phyloP scores from a whole-genome alignment of 2,329 filamentous ascomycete species.

The Diplodia corticola region DNA sequence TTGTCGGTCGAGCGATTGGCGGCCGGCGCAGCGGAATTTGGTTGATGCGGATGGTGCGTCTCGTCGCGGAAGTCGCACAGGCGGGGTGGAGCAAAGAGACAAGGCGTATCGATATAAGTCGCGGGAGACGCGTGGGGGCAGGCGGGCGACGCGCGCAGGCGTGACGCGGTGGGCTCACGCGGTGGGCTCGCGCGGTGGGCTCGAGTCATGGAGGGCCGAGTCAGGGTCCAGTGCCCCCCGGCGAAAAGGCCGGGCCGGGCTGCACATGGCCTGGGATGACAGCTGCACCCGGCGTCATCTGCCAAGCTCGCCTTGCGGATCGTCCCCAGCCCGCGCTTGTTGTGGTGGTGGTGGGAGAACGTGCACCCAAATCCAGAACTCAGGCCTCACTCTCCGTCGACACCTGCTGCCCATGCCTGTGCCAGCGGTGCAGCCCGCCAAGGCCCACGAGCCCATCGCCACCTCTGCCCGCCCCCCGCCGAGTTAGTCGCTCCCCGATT shows the following conservation, averaged over 20 bases:
- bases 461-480: slow-evolving; percentile 13
- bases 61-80: neutral
- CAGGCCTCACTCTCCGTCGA: neutral
- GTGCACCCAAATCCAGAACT: slow-evolving; percentile 8
- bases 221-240: neutral
- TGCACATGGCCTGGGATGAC: neutral
- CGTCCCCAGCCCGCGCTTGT: neutral
- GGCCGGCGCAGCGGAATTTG: neutral
- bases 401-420: slow-evolving; percentile 12
- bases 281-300: slow-evolving; percentile 11
- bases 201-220: neutral
- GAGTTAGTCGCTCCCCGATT: slow-evolving; percentile 8
- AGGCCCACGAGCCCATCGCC: slow-evolving; percentile 10
- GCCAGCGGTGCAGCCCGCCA: neutral
- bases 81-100: neutral
- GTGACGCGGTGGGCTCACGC: neutral
- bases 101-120: neutral
- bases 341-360: slow-evolving; percentile 5
- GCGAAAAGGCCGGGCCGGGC: neutral
- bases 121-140: slow-evolving; percentile 4
- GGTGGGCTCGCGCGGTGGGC: too few species aligned
- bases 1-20: neutral
- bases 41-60: neutral
- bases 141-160: slow-evolving; percentile 8
- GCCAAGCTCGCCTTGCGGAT: slow-evolving; percentile 11